These are phyloP conservation scores for Tetrahymena thermophila DNA, from an alignment of 73 alveolate genomes.

Conservation along the genomic window DNA sequence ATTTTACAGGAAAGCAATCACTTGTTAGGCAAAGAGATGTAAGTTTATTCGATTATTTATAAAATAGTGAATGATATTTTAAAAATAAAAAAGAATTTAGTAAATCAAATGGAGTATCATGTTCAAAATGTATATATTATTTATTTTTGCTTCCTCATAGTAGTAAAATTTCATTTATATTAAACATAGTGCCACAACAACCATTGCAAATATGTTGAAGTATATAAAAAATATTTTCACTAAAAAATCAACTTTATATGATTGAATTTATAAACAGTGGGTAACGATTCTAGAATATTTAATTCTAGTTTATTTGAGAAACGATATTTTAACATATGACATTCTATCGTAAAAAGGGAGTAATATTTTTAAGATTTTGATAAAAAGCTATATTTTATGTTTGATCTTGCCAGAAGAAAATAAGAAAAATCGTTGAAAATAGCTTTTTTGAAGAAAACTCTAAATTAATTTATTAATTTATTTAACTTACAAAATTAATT, in stretches of 20 bases:
- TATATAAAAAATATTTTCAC: neutral
- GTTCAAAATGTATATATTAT: neutral
- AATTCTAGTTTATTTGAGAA: too few relatives aligned
- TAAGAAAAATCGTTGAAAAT: neutral
- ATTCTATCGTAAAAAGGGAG: neutral
- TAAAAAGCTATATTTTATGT: neutral
- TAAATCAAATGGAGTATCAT: neutral
- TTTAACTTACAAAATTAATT: too few relatives aligned
- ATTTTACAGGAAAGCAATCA: neutral
- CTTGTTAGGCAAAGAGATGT: neutral
- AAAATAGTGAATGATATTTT: neutral
- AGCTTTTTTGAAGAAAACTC: neutral
- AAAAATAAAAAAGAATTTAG: neutral
- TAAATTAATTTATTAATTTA: too few relatives aligned
- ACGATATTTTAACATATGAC: too few relatives aligned
- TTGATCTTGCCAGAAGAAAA: neutral
- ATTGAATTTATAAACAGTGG: too few relatives aligned
- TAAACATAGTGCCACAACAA: neutral
- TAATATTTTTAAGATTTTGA: too few relatives aligned
- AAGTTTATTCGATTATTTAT: neutral
- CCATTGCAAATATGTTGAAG: neutral
- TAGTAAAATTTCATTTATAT: neutral
- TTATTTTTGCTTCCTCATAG: too few relatives aligned
- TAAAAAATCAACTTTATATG: neutral
- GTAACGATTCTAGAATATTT: neutral